Percentiles rank a stretch among this genome's conserved stretches.
Evolutionary conservation across 768 basidiomycete genomes (phyloP).

Genomic region (Paxillus rubicundulus): DNA sequence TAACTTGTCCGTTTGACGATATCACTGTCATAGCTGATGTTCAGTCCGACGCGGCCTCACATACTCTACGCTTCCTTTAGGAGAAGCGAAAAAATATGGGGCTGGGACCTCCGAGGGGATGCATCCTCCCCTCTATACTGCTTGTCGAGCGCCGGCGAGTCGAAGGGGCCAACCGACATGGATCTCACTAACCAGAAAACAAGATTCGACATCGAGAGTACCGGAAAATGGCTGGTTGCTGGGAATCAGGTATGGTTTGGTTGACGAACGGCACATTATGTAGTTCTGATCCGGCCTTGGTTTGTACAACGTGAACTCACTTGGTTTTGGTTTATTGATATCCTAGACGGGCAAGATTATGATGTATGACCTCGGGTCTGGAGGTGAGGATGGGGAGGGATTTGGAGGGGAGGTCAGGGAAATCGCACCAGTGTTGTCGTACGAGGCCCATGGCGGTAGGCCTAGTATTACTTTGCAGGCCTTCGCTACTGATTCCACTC

Average conservation of each 20-base stretch:
- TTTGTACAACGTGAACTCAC: neutral
- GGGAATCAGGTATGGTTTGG: constrained; percentile 61
- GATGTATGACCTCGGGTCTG: constrained; percentile 50
- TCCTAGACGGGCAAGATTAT: constrained; percentile 56
- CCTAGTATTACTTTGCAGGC: neutral
- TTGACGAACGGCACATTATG: neutral
- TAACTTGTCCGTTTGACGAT: neutral
- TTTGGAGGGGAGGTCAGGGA: constrained; percentile 9
- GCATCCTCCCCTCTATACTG: constrained; percentile 40
- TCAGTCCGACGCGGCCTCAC: constrained; percentile 70
- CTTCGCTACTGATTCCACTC: neutral
- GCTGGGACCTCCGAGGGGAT: constrained; percentile 78
- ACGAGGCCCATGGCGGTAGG: constrained; percentile 58
- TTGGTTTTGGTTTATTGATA: neutral
- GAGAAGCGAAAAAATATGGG: constrained; percentile 52
- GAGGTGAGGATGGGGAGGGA: constrained; percentile 5
- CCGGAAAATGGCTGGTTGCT: constrained; percentile 58
- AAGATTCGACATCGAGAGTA: constrained; percentile 72
- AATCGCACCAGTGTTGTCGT: constrained; percentile 34
- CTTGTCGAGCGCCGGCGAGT: constrained; percentile 17
- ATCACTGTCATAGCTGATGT: constrained; percentile 52
- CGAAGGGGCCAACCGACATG: neutral
- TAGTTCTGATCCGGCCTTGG: neutral
- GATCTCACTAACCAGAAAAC: constrained; percentile 71
- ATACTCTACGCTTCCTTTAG: constrained; percentile 80